Base-by-base conservation (phyloP, 345 rosid species). In the Clarkia xantiana region DNA sequence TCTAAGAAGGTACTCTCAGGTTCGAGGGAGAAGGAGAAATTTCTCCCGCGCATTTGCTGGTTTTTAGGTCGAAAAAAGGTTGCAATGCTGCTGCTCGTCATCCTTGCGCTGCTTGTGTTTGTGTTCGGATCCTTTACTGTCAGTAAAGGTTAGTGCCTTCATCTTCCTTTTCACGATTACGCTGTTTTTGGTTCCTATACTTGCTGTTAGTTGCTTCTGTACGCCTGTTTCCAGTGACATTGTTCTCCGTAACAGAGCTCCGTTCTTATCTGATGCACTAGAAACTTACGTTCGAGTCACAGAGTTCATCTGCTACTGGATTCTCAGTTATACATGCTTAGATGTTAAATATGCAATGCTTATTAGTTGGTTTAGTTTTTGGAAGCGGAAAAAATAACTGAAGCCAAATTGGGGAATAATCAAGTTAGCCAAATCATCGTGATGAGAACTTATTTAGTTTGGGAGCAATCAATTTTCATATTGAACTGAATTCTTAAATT, bases 21-120 rank as follows among this genome's bases (percentile, higher is more conserved):
- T 60, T 64, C 72, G 45, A 75, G 79, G 77, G 94, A 88, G 57
- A 89, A 80, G 71, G 90, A 84, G 40, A 78, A 66, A 53, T 46
- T 71, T 53, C 66, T 70, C 61, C 72, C 75, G 18, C 65, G 65
- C 39, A 47, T 80, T 54, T 80, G 67, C 64, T 66, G 81, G 55
- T 78, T 55, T 59, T 57, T 77, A 47, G 78, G 82, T 12, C 67
- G 83, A 0, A 71, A 71, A 64, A 74, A 67, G 57, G 79, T 80
- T 6, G 79, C 83, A 51, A 77, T 89, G 87, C 69, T 85, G 53
- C 77, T 85, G 16, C 77, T 82, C 45, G 61, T 71, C 18, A 57
- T 60, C 49, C 75, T 89, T 46, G 76, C 95, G 4, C 73, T 80
- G 56, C 52, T 76, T n/a, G 89, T 89, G 57, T 80, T 89, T 51